Conservation (phyloP, 192 early-diverging fungal genomes). For the Hyaloraphidium curvatum region DNA sequence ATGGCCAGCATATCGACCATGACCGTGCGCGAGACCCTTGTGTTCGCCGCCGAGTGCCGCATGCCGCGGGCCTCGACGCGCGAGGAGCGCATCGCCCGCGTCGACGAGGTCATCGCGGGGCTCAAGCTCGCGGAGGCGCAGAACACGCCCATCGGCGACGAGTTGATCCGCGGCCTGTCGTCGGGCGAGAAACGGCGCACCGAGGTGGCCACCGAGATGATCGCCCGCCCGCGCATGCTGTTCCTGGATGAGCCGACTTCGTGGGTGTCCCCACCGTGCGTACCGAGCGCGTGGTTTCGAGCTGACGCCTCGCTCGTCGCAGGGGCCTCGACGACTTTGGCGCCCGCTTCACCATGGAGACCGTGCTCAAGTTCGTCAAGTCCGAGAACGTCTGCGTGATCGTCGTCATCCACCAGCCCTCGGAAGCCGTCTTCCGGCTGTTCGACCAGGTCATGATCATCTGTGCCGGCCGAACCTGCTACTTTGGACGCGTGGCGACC, state of each 20-base stretch:
- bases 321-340: neutral
- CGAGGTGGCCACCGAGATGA: slow-evolving; percentile 45
- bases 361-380: slow-evolving; percentile 44
- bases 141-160: slow-evolving; percentile 41
- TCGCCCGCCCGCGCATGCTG: slow-evolving; percentile 32
- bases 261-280: no score
- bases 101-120: slow-evolving; percentile 20
- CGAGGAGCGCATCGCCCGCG: slow-evolving; percentile 29
- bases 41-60: slow-evolving; percentile 59
- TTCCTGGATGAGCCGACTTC: slow-evolving; percentile 3
- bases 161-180: slow-evolving; percentile 49
- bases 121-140: slow-evolving; percentile 13
- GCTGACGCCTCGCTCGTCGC: no score
- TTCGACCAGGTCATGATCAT: slow-evolving; percentile 54
- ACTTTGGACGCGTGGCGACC: slow-evolving; percentile 36
- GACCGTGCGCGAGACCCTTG: slow-evolving; percentile 55
- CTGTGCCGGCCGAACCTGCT: slow-evolving; percentile 45
- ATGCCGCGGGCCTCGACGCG: slow-evolving; percentile 38
- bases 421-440: slow-evolving; percentile 52
- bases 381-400: slow-evolving; percentile 42
- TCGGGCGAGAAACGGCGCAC: slow-evolving; percentile 43
- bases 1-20: slow-evolving; percentile 44
- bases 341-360: slow-evolving; percentile 48
- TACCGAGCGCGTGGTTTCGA: no score
- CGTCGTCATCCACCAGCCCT: slow-evolving; percentile 44